Percentiles rank a stretch among this genome's conserved stretches.
Evolutionary conservation across 768 basidiomycete genomes (phyloP).

Genomic region (Psilocybe cubensis): DNA sequence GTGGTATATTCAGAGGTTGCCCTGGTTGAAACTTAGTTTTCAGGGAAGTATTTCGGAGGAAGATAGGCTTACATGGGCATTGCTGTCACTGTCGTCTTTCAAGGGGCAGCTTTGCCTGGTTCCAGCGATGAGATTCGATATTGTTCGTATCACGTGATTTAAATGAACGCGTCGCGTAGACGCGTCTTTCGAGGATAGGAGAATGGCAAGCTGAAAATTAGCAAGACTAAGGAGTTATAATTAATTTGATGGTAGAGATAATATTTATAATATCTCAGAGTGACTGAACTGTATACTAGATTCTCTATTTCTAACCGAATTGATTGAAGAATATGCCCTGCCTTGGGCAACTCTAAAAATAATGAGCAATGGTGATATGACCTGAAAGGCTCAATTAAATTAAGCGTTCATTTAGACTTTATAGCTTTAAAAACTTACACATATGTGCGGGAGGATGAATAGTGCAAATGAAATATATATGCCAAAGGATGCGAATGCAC

Average conservation of each 20-base stretch:
- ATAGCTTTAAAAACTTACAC: background rate
- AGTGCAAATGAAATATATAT: background rate
- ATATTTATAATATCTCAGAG: no score
- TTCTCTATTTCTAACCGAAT: background rate
- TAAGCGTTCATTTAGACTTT: no score
- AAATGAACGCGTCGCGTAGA: conserved; percentile 5
- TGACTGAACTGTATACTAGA: background rate
- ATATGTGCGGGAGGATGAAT: conserved; percentile 2
- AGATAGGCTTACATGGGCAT: background rate
- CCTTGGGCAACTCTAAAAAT: conserved; percentile 4
- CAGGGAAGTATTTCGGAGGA: background rate
- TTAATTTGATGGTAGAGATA: no score
- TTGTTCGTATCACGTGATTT: background rate
- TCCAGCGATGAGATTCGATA: no score
- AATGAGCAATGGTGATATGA: conserved; percentile 6
- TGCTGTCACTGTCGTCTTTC: background rate
- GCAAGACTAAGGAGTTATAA: no score
- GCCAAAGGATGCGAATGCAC: background rate
- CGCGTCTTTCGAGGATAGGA: background rate
- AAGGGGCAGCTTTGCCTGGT: background rate
- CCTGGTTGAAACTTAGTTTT: background rate
- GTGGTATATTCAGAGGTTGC: background rate
- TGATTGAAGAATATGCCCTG: background rate
- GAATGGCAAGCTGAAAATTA: no score
- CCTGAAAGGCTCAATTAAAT: background rate